These are phyloP conservation scores for Serpula lacrymans DNA, from an alignment of 768 basidiomycete genomes.

Conservation along the genomic window DNA sequence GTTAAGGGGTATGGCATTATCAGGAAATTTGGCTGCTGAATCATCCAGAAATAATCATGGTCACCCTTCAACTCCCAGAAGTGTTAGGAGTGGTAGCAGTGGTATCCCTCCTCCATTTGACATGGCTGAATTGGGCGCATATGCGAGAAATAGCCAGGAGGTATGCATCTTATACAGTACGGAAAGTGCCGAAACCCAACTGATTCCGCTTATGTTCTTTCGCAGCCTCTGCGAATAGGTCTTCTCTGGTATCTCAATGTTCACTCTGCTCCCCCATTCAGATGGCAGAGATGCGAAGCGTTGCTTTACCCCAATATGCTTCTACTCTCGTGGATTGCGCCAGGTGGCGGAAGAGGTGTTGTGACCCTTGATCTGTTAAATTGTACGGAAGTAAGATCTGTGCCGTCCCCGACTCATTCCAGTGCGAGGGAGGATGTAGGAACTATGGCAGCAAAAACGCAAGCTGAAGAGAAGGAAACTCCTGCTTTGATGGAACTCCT, in stretches of 20 bases:
- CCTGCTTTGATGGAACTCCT: constrained; percentile 63
- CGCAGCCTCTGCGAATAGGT: constrained; percentile 84
- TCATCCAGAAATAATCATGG: neutral
- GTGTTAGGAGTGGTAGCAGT: constrained; percentile 23
- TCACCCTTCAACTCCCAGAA: constrained; percentile 22
- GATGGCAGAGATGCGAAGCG: constrained; percentile 81
- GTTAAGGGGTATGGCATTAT: constrained; percentile 2
- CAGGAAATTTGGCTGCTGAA: constrained; percentile 12
- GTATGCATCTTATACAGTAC: constrained; percentile 24
- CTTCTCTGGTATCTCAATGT: constrained; percentile 92
- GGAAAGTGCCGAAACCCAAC: neutral
- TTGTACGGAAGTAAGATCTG: constrained; percentile 81
- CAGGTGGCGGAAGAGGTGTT: constrained; percentile 78
- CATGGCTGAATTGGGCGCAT: constrained; percentile 42
- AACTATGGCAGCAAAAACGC: constrained; percentile 70
- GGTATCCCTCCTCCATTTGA: constrained; percentile 46
- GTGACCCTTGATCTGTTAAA: constrained; percentile 85
- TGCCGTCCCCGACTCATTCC: constrained; percentile 78
- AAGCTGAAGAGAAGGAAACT: constrained; percentile 43
- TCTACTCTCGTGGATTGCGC: constrained; percentile 82
- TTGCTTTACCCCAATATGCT: constrained; percentile 82
- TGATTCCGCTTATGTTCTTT: neutral
- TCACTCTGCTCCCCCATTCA: constrained; percentile 73
- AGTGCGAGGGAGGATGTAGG: constrained; percentile 84
- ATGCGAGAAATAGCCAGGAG: constrained; percentile 39